Base-by-base conservation (phyloP, 1,139 yeast genomes). In the Pichia sp. region DNA sequence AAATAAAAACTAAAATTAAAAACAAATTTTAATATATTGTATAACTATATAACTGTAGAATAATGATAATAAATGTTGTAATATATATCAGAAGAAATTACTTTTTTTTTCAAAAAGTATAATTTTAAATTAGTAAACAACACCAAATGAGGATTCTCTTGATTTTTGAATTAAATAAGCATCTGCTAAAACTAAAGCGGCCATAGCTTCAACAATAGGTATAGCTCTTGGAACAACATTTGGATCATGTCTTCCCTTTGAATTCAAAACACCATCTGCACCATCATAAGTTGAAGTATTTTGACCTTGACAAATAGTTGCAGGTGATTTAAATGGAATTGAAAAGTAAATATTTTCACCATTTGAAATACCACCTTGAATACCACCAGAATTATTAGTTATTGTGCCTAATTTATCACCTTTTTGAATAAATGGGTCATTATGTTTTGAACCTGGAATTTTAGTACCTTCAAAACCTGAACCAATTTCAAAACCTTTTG, bases 151-250 rank as follows among this genome's bases (percentile, higher is more conserved):
- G 39, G 70, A 70, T 54, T 84, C 89, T 67, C 98, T 80, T 33
- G 96, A 72, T 66, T 86, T 82, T 68, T 92, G 98, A 41, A 90
- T 76, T 68, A 92, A 68, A 48, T 83, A 69, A 51, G 87, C 82
- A 65, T 92, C 98, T 43, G 90, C 92, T 55, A 92, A 68, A 3
- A 87, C 97, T 55, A 94, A 73, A 8, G 97, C 95, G 45, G 97
- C 78, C 98, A 92, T 92, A 38, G 98, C 87, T 69, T 92, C 98
- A 38, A 92, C 97, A 60, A 92, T 92, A 42, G 98, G 98, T 47
- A 92, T 90, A 29, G 98, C 98, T 67, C 98, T 81, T 53, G 98
- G 98, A 12, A 95, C 95, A 46, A 92, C 98, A 61, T 92, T 87
- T 29, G 98, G 98, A 64, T 92, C 98, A 62, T 92, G 98, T 73